phyloP scores from a whole-genome alignment of 306 rosid species.

The Cicer cuneatum region DNA sequence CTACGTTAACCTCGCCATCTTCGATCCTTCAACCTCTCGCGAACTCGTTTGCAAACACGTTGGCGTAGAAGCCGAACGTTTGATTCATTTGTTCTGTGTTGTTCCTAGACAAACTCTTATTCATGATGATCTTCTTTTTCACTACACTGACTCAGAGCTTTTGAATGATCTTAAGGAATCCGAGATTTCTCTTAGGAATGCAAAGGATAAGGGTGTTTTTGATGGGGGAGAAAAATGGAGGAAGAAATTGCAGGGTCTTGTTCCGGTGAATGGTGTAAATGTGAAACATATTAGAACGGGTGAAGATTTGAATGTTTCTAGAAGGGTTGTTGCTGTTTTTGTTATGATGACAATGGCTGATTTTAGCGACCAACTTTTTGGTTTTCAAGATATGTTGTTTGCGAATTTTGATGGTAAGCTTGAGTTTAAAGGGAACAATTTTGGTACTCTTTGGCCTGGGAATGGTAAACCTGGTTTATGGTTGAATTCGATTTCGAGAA shows the following conservation, averaged over 20 bases:
- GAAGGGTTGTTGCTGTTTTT: constrained; percentile 71
- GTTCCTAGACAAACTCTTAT: constrained; percentile 80
- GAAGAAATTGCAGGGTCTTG: constrained; percentile 59
- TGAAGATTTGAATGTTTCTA: constrained; percentile 67
- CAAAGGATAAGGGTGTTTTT: constrained; percentile 49
- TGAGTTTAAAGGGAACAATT: constrained; percentile 67
- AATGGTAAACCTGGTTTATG: constrained; percentile 83
- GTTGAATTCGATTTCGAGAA: constrained; percentile 80
- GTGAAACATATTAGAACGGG: constrained; percentile 75
- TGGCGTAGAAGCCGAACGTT: constrained; percentile 65
- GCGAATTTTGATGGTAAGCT: constrained; percentile 64
- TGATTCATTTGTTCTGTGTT: constrained; percentile 76
- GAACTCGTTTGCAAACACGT: constrained; percentile 66
- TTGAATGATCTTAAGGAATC: constrained; percentile 61
- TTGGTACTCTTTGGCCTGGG: constrained; percentile 73
- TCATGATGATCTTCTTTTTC: constrained; percentile 79
- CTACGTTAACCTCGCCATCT: constrained; percentile 90
- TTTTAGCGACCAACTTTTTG: constrained; percentile 77
- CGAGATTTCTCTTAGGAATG: constrained; percentile 43
- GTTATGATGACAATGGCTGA: constrained; percentile 84
- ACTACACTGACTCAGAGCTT: constrained; percentile 69
- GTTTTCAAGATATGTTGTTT: constrained; percentile 74
- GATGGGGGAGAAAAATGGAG: constrained; percentile 65
- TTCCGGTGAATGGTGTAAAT: constrained; percentile 63
- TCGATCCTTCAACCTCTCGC: constrained; percentile 81